phyloP scores from a whole-genome alignment of 345 rosid species.

The Noccaea bulbosa region DNA sequence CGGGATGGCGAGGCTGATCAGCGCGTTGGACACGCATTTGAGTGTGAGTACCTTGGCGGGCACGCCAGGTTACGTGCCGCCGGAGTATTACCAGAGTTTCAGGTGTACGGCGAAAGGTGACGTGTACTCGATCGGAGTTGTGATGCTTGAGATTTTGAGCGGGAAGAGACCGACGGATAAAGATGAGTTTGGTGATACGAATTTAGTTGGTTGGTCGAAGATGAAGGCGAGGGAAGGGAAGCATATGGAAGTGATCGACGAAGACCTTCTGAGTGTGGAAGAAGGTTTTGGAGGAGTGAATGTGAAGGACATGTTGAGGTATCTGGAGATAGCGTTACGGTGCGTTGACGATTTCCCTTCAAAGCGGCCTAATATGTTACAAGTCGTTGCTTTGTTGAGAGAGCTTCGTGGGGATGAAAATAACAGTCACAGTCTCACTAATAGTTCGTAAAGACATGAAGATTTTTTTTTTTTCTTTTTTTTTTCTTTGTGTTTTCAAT shows the following conservation, averaged over 20 bases:
- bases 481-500: neutral
- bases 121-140: constrained; percentile 90
- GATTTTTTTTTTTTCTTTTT: neutral
- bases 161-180: constrained; percentile 94
- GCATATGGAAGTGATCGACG: constrained; percentile 92
- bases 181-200: constrained; percentile 98
- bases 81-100: constrained; percentile 96
- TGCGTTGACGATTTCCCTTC: constrained; percentile 93
- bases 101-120: constrained; percentile 95
- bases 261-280: constrained; percentile 56
- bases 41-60: constrained; percentile 97
- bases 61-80: constrained; percentile 96
- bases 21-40: constrained; percentile 92
- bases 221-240: constrained; percentile 83
- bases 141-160: constrained; percentile 79
- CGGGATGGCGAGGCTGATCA: constrained; percentile 96
- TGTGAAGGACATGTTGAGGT: constrained; percentile 85
- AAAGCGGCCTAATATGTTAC: constrained; percentile 84
- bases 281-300: constrained; percentile 59
- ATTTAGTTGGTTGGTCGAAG: constrained; percentile 95
- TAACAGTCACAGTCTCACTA: constrained; percentile 56
- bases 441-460: constrained; percentile 49
- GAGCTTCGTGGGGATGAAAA: constrained; percentile 69
- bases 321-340: constrained; percentile 75
- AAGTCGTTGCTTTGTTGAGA: constrained; percentile 83